A percentile compares a stretch with the other conserved stretches of the same genome.
phyloP scores from a whole-genome alignment of 768 basidiomycete genomes.

The Bullera alba region DNA sequence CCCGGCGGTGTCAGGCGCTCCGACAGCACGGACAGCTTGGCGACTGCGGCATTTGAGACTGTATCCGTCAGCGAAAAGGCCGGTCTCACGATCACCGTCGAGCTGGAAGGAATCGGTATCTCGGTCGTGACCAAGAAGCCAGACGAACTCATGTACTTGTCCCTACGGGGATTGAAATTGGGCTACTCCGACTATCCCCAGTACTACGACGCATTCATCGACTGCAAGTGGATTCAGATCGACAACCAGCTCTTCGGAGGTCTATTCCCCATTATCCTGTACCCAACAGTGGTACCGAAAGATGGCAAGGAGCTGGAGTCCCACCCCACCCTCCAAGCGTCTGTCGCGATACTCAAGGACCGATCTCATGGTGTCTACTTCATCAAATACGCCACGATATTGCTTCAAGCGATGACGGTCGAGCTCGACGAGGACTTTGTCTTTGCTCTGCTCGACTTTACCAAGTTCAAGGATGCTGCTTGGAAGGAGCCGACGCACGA shows the following conservation, averaged over 20 bases:
- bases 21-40: conserved; percentile 58
- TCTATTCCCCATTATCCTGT: conserved; percentile 85
- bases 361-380: conserved; percentile 98
- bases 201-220: conserved; percentile 71
- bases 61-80: conserved; percentile 65
- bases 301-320: conserved; percentile 64
- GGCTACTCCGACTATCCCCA: conserved; percentile 74
- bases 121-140: conserved; percentile 82
- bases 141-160: conserved; percentile 82
- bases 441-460: conserved; percentile 83
- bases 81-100: conserved; percentile 61
- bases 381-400: conserved; percentile 90
- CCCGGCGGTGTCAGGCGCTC: conserved; percentile 51
- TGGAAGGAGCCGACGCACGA: conserved; percentile 71
- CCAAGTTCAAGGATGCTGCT: conserved; percentile 79
- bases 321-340: conserved; percentile 80
- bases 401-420: conserved; percentile 87
- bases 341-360: conserved; percentile 84
- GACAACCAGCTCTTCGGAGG: conserved; percentile 98
- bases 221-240: conserved; percentile 80
- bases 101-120: conserved; percentile 82
- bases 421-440: conserved; percentile 97
- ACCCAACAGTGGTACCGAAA: conserved; percentile 74
- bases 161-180: conserved; percentile 68
- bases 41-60: conserved; percentile 71